phyloP scores from a whole-genome alignment of 306 rosid species.

The Prunus campanulata region DNA sequence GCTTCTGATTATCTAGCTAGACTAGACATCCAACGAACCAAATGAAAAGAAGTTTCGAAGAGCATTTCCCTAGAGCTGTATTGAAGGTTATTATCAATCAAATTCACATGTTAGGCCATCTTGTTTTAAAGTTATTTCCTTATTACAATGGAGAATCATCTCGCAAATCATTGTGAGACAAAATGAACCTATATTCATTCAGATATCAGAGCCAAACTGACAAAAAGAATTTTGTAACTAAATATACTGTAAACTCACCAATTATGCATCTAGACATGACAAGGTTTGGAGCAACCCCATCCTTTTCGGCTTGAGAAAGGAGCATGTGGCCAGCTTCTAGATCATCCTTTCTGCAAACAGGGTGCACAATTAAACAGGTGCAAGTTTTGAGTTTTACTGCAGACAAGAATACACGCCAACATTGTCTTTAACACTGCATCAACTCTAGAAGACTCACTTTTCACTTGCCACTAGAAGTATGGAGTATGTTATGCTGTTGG shows the following conservation, averaged over 20 bases:
- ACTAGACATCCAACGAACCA: background rate
- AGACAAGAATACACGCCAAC: slow-evolving; percentile 7
- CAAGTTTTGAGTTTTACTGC: background rate
- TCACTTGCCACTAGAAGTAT: slow-evolving; percentile 79
- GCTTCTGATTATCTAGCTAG: background rate
- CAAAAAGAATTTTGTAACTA: background rate
- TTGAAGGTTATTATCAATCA: background rate
- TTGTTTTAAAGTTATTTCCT: background rate
- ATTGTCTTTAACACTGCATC: background rate
- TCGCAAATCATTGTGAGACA: background rate
- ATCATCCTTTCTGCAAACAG: slow-evolving; percentile 63
- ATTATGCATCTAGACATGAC: slow-evolving; percentile 68
- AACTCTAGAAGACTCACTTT: slow-evolving; percentile 49
- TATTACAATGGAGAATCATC: background rate
- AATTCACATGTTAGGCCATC: background rate
- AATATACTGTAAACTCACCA: slow-evolving; percentile 46
- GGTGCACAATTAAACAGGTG: slow-evolving; percentile 24
- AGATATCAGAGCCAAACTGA: slow-evolving; percentile 14
- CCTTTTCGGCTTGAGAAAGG: slow-evolving; percentile 74
- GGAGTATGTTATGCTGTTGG: slow-evolving; percentile 88
- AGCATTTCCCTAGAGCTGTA: background rate
- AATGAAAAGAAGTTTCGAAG: background rate
- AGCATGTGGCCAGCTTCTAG: slow-evolving; percentile 75
- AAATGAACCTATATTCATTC: background rate
- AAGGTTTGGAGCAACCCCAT: slow-evolving; percentile 52